phyloP scores from a whole-genome alignment of 208 protist species.

The Trypanosoma congolense region DNA sequence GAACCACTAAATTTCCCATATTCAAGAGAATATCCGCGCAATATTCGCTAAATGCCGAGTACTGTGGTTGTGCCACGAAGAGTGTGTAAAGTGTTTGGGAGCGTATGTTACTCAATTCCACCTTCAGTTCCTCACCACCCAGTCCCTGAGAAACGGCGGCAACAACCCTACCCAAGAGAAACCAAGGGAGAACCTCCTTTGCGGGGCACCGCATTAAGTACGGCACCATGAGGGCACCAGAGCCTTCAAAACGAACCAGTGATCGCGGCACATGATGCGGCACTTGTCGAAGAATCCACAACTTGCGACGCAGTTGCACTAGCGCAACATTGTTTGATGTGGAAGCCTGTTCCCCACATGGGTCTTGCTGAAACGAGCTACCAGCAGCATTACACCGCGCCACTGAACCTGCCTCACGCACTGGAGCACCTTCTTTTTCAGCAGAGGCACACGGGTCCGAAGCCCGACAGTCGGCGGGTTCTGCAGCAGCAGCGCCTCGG shows the following conservation, averaged over 20 bases:
- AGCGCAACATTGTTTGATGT: constrained; percentile 12
- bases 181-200: constrained; percentile 26
- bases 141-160: neutral
- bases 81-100: constrained; percentile 23
- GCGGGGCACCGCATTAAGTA: constrained; percentile 36
- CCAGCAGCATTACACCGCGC: neutral
- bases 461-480: constrained; percentile 25
- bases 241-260: constrained; percentile 47
- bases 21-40: constrained; percentile 19
- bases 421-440: neutral
- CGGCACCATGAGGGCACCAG: constrained; percentile 16
- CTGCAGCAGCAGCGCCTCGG: constrained; percentile 18
- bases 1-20: constrained; percentile 19
- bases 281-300: constrained; percentile 47
- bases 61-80: constrained; percentile 14
- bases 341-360: neutral
- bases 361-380: no score
- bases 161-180: constrained; percentile 20
- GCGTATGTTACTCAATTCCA: constrained; percentile 1
- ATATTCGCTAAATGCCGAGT: constrained; percentile 31
- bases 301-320: constrained; percentile 42
- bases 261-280: constrained; percentile 36
- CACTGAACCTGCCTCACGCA: neutral
- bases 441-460: constrained; percentile 4
- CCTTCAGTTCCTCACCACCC: neutral